A percentile compares a stretch with the other conserved stretches of the same genome.
Conservation (phyloP, 805 yeast genomes). For the Zygosaccharomyces pseudorouxii region DNA sequence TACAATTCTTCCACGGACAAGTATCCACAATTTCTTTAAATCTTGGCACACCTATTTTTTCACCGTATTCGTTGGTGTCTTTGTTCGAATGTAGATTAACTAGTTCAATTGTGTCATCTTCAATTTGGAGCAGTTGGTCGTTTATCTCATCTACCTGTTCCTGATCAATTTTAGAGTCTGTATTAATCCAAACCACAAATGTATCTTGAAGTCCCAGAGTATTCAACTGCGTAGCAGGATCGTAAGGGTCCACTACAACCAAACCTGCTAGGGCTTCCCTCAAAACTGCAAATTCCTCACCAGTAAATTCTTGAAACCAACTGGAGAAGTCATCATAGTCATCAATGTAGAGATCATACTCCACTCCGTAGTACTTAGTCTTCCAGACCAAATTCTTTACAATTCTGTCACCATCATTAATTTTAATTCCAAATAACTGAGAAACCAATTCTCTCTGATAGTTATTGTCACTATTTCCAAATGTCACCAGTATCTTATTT, state of each 20-base stretch:
- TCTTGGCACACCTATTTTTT: slow-evolving; percentile 41
- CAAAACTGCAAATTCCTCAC: slow-evolving; percentile 38
- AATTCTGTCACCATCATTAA: slow-evolving; percentile 10
- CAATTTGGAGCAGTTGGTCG: slow-evolving; percentile 14
- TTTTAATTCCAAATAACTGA: slow-evolving; percentile 5
- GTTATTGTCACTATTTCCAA: not conserved
- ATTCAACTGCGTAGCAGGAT: not conserved
- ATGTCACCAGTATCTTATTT: slow-evolving; percentile 14
- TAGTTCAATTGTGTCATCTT: slow-evolving; percentile 38
- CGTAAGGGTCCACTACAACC: slow-evolving; percentile 34
- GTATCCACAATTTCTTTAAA: slow-evolving; percentile 45
- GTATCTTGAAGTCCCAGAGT: slow-evolving; percentile 30
- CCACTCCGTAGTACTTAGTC: slow-evolving; percentile 33
- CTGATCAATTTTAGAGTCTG: slow-evolving; percentile 9
- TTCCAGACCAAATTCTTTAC: slow-evolving; percentile 23
- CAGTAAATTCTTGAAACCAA: slow-evolving; percentile 41
- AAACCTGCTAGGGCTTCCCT: slow-evolving; percentile 44
- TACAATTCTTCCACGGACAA: slow-evolving; percentile 42
- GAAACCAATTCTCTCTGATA: slow-evolving; percentile 3
- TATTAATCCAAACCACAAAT: slow-evolving; percentile 25
- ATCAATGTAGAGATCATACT: slow-evolving; percentile 33
- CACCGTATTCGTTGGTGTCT: slow-evolving; percentile 40
- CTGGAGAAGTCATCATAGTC: slow-evolving; percentile 18
- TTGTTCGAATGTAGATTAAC: slow-evolving; percentile 28
- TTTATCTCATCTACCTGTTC: slow-evolving; percentile 38